These are phyloP conservation scores for Floccularia luteovirens DNA, from an alignment of 768 basidiomycete species.

Conservation along the genomic window DNA sequence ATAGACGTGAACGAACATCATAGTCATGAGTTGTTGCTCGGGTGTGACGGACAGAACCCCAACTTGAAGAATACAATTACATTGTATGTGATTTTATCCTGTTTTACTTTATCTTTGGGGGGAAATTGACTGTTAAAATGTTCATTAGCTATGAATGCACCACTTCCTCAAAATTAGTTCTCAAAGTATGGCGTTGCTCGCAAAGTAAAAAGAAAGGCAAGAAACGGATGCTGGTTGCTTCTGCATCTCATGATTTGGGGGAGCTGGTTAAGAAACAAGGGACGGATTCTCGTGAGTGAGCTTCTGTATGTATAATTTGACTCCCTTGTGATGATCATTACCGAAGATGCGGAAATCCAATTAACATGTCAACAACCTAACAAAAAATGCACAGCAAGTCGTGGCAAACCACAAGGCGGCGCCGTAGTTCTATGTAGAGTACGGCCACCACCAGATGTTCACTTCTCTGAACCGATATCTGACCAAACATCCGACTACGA, in stretches of 20 bases:
- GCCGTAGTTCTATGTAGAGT: conserved; percentile 21
- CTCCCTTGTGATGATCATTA: conserved; percentile 4
- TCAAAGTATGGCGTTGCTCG: conserved; percentile 51
- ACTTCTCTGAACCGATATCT: not conserved
- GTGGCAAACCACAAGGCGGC: conserved; percentile 35
- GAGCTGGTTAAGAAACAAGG: conserved; percentile 47
- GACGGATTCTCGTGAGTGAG: conserved; percentile 30
- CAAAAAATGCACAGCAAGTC: conserved; percentile 20
- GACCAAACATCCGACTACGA: not conserved
- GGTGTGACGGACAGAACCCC: conserved; percentile 63
- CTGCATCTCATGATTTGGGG: conserved; percentile 37
- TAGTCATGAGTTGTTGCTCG: conserved; percentile 49
- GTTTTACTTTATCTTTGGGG: not conserved
- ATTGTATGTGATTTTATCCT: conserved; percentile 34
- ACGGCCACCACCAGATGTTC: conserved; percentile 10
- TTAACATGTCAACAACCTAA: conserved; percentile 31
- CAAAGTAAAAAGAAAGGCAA: conserved; percentile 58
- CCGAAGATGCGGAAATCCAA: conserved; percentile 32
- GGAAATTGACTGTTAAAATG: not conserved
- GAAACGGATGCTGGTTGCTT: conserved; percentile 48
- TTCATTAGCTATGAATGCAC: conserved; percentile 29
- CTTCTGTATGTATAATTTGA: not conserved
- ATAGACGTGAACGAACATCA: conserved; percentile 46
- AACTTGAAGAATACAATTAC: conserved; percentile 52
- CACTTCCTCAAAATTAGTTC: conserved; percentile 32